Evolutionary conservation across 139 green algal genomes (phyloP), one percentile per base, ranked within the genome.

Genomic region (Desmodesmus armatus): DNA sequence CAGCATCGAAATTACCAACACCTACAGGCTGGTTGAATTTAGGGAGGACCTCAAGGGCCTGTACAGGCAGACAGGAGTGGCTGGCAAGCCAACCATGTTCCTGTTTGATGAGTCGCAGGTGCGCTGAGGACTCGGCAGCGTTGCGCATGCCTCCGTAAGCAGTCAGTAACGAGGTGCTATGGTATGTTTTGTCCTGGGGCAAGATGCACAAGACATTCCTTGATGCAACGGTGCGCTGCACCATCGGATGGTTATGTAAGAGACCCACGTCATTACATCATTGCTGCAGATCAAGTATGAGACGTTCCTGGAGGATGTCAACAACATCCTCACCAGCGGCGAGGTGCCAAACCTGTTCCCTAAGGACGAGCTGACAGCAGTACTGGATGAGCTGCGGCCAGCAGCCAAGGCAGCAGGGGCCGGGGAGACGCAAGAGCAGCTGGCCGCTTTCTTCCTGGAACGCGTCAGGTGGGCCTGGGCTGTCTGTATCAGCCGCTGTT

Each of bases 101-200:
- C 84, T 98, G n/a, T 92, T 98, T 88, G 97, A 92, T 27, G 96
- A 98, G 89, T 93, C 85, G 51, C 92, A 95, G 85, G 96, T 98
- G n/a, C n/a, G n/a, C n/a, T n/a, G 51, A 89, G 96, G 2, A 93
- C 27, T n/a, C 17, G 27, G 13, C 4, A 4, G 15, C n/a, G 53
- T 63, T 19, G 4, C 15, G 3, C 37, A 29, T 19, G n/a, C 3
- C 27, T 17, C 47, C 47, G n/a, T n/a, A n/a, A n/a, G n/a, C n/a
- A n/a, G n/a, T n/a, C n/a, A n/a, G n/a, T n/a, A n/a, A n/a, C n/a
- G n/a, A n/a, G n/a, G n/a, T n/a, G n/a, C n/a, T n/a, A n/a, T n/a
- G n/a, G n/a, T n/a, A n/a, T n/a, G n/a, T n/a, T n/a, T n/a, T n/a
- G n/a, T n/a, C n/a, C n/a, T n/a, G n/a, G n/a, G n/a, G n/a, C n/a